These are phyloP conservation scores for Alternaria conjuncta DNA, from an alignment of 2,329 filamentous ascomycete genomes.

Conservation along the genomic window DNA sequence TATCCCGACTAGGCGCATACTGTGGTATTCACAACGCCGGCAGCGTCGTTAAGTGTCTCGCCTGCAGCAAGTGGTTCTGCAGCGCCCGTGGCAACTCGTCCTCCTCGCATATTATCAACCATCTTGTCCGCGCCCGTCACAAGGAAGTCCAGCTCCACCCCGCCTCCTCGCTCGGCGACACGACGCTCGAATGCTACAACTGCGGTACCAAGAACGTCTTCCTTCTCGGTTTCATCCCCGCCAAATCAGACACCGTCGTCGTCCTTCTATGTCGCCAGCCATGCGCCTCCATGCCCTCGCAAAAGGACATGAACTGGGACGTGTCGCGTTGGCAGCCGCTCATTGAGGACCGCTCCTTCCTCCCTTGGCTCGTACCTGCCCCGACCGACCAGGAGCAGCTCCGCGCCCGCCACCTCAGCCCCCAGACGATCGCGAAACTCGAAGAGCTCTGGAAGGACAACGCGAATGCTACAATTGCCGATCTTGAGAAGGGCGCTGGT, in stretches of 20 bases:
- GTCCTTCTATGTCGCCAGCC: constrained; percentile 96
- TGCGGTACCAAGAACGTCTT: constrained; percentile 99
- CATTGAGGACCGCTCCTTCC: constrained; percentile 94
- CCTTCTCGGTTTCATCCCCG: constrained; percentile 94
- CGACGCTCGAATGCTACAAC: constrained; percentile 97
- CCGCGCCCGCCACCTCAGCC: constrained; percentile 88
- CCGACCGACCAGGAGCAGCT: constrained; percentile 96
- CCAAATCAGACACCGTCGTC: constrained; percentile 97
- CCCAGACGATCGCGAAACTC: constrained; percentile 92
- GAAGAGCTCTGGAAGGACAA: constrained; percentile 99
- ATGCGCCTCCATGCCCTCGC: constrained; percentile 91
- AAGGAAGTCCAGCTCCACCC: constrained; percentile 99
- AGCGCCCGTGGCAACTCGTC: constrained; percentile 95
- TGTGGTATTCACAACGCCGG: constrained; percentile 96
- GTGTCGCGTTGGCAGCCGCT: constrained; percentile 96
- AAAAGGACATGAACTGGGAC: constrained; percentile 99
- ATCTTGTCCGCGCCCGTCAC: constrained; percentile 94
- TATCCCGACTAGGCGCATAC: constrained; percentile 64
- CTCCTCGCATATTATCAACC: constrained; percentile 97
- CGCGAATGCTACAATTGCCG: constrained; percentile 82
- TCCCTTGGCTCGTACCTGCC: constrained; percentile 88
- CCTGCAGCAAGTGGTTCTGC: constrained; percentile 99
- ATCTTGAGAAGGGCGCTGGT: constrained; percentile 87
- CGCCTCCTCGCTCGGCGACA: constrained; percentile 90
- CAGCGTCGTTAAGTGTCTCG: constrained; percentile 94